Base-by-base conservation (phyloP, 2,329 filamentous ascomycete genomes). In the Botryosphaeria dothidea region DNA sequence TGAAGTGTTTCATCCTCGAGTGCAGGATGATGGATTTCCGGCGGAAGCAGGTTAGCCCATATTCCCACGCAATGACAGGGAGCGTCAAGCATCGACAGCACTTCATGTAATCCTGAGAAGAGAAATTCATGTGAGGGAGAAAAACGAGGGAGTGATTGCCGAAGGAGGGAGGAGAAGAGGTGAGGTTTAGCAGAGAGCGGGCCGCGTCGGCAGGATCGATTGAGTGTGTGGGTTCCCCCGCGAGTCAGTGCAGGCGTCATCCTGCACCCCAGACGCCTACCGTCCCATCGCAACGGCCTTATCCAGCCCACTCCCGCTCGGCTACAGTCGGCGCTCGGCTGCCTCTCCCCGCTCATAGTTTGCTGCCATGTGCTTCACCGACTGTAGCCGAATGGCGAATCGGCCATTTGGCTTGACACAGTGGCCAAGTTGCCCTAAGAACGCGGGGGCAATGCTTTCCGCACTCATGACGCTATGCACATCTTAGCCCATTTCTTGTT, bases 381-480 rank as follows among this genome's bases (percentile, higher is more conserved):
- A n/a, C 15, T 41, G 17, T 19, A 23, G 56, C 56, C 56, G 41
- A 34, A 29, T 34, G 41, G 29, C 56, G 38, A 60, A 60, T 60
- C 41, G 46, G 19, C 6, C 38, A 9, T 15, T 6, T 6, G 15
- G n/a, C 5, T n/a, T 58, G 38, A 19, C 13, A 19, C 36, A 9
- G 52, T n/a, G 23, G 52, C 52, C 52, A 57, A 57, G 52, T 15
- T 57, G 36, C 25, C 56, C 56, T 36, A 8, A 29, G 27, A 17
- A 7, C 43, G n/a, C 56, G 25, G n/a, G n/a, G n/a, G n/a, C n/a
- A n/a, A n/a, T n/a, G 25, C 34, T 13, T 17, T 15, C 15, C 9
- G 38, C 11, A 58, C 54, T 58, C 54, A 60, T 60, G 56, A 60
- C 56, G 56, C 56, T 34, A 45, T 60, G n/a, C 56, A 17, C 38